Base-by-base conservation (phyloP, 2,329 filamentous ascomycete genomes). In the Chaetomium sp. region DNA sequence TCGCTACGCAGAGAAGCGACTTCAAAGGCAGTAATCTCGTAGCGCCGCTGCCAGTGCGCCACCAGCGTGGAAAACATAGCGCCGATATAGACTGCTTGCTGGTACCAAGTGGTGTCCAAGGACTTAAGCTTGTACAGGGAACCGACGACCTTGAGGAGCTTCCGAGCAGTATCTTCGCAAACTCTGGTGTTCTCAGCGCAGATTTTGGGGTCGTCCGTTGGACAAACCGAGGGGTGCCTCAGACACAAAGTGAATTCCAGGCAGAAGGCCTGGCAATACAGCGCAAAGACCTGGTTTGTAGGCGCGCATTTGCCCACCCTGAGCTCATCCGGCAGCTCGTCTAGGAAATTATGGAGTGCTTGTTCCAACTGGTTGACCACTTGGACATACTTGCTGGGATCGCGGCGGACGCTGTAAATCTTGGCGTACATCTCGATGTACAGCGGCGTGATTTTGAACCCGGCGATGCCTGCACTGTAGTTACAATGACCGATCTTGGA, bases 51-150 rank as follows among this genome's bases (percentile, higher is more conserved):
- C 74, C 83, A 88, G 54, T 85, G 79, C 1, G 82, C 81, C 47
- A 87, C 88, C 0, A 92, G 72, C 11, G 81, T 84, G 0, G 86
- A 87, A 63, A 90, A 88, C 55, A 89, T 84, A 33, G 86, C 86
- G 44, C 86, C 82, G 10, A 88, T 77, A 65, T 88, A 89, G 5
- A 88, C 79, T 0, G 87, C 85, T 49, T 83, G 78, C 48, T 86
- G 85, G 63, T 88, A 87, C 87, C 88, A 91, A 1, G 87, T 89
- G 1, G 86, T 88, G 65, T 92, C 88, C 4, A 91, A 72, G 45
- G 82, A 84, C 65, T 86, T 88, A 55, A 84, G 74, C 61, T 77
- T 78, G 56, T 81, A 79, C 48, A 91, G 70, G 52, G 81, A 74
- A 27, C 76, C 74, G 5, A 85, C 80, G 33, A 79, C 76, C 27